Base-by-base conservation (phyloP, 345 rosid genomes). In the Eutrema japonicum region DNA sequence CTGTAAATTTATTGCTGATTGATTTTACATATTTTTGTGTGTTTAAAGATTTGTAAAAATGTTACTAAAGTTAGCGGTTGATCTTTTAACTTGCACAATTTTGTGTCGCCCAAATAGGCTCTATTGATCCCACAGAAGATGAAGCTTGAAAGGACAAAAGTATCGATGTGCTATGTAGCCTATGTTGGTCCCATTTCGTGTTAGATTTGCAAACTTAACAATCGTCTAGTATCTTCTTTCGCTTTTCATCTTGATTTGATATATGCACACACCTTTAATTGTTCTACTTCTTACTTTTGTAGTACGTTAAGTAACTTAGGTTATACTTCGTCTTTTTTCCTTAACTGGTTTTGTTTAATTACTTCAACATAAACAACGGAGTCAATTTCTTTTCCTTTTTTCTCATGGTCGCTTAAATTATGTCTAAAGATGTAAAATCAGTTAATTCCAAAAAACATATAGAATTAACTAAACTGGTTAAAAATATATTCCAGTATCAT, bases 1-100 rank as follows among this genome's bases (percentile, higher is more conserved):
- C 14, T 57, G 26, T 68, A 14, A 55, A 68, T 16, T 7, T 12
- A 33, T 22, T 22, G 72, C 30, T 35, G 51, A 59, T 16, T 47
- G 58, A n/a, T 37, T 48, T 26, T 58, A 26, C 8, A 8, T 32
- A 0, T 22, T 14, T 46, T 32, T 63, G 47, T 40, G 7, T 59
- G 9, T 29, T 57, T 22, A 10, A 37, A 37, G 45, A 8, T 40
- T 26, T 6, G 22, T 10, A 16, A 16, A 16, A 16, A 55, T 54
- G 71, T 52, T 36, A 37, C 22, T 51, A 3, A 49, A 36, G 12
- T 8, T 37, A 36, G 59, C 9, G 10, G 36, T 11, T 0, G 43
- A 47, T 64, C 10, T 33, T 35, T 11, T 58, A 14, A 37, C 12
- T 16, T 37, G 35, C 7, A 11, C 10, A 5, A 52, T 29, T 49